phyloP scores from a whole-genome alignment of 2,329 filamentous ascomycete genomes.

The Aspergillus pseudoglaucus region DNA sequence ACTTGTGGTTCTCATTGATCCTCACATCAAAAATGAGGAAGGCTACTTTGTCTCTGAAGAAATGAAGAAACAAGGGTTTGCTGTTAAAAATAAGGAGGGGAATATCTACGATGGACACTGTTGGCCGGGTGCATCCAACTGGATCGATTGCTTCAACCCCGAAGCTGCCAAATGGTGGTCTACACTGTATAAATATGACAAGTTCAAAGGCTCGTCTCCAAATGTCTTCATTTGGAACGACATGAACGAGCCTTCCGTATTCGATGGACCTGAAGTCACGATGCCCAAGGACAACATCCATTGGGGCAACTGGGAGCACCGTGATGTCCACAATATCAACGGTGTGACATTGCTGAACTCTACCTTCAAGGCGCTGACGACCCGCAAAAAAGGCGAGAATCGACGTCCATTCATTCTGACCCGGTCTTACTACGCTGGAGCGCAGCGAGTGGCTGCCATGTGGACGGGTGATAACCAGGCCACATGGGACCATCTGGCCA shows the following conservation, averaged over 20 bases:
- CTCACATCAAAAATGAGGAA: conserved; percentile 90
- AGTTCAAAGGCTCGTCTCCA: conserved; percentile 74
- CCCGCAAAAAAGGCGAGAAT: conserved; percentile 77
- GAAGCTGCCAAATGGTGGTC: conserved; percentile 88
- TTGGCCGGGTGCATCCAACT: conserved; percentile 95
- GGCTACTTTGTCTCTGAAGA: conserved; percentile 72
- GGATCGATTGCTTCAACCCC: conserved; percentile 96
- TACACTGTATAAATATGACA: conserved; percentile 75
- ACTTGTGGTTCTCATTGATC: conserved; percentile 90
- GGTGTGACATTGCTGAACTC: conserved; percentile 94
- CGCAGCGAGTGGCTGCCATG: conserved; percentile 87
- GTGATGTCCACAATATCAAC: conserved; percentile 92
- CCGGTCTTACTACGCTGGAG: conserved; percentile 84
- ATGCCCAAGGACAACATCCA: conserved; percentile 99
- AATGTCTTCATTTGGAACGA: conserved; percentile 98
- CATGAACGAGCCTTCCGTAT: conserved; percentile 99
- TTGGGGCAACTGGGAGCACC: conserved; percentile 86
- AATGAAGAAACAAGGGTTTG: conserved; percentile 75
- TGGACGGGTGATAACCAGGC: conserved; percentile 99
- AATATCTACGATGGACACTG: conserved; percentile 94
- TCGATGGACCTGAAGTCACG: conserved; percentile 95
- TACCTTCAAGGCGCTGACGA: conserved; percentile 75
- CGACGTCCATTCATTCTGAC: conserved; percentile 89
- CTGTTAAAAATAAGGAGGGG: conserved; percentile 82
- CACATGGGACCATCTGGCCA: conserved; percentile 83